A percentile compares a stretch with the other conserved stretches of the same genome.
phyloP scores from a whole-genome alignment of 768 basidiomycete species.

The Suillus bovinus region DNA sequence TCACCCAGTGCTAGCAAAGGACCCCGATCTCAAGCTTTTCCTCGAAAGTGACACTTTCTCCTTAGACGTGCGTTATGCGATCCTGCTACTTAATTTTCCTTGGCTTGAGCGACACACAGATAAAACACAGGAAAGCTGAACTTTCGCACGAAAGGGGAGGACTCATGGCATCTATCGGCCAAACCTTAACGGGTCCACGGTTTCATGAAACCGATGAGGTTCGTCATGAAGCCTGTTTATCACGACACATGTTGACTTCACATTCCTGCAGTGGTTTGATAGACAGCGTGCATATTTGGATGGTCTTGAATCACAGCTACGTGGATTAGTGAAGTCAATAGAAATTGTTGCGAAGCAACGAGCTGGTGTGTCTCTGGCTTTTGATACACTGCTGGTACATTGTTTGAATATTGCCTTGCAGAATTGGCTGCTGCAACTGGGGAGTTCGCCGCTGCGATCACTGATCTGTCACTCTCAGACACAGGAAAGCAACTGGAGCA shows the following conservation, averaged over 20 bases:
- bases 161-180: constrained; percentile 80
- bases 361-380: constrained; percentile 46
- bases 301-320: constrained; percentile 85
- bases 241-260: neutral
- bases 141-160: constrained; percentile 78
- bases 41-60: constrained; percentile 92
- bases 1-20: constrained; percentile 88
- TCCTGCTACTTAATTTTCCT: neutral
- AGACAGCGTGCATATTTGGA: constrained; percentile 84
- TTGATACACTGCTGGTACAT: neutral
- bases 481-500: constrained; percentile 71
- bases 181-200: constrained; percentile 73
- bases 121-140: constrained; percentile 84
- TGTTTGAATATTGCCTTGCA: constrained; percentile 25
- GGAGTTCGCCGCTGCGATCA: constrained; percentile 79
- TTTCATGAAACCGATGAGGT: constrained; percentile 92
- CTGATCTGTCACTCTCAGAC: constrained; percentile 74
- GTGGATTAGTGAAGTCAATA: constrained; percentile 83
- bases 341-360: constrained; percentile 85
- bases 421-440: constrained; percentile 69
- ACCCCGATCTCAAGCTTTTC: constrained; percentile 86
- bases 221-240: constrained; percentile 12
- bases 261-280: constrained; percentile 81
- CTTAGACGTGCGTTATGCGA: constrained; percentile 66
- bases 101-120: constrained; percentile 44